Conservation (phyloP, 495 filamentous ascomycete species). For the Entonaema liquescens region DNA sequence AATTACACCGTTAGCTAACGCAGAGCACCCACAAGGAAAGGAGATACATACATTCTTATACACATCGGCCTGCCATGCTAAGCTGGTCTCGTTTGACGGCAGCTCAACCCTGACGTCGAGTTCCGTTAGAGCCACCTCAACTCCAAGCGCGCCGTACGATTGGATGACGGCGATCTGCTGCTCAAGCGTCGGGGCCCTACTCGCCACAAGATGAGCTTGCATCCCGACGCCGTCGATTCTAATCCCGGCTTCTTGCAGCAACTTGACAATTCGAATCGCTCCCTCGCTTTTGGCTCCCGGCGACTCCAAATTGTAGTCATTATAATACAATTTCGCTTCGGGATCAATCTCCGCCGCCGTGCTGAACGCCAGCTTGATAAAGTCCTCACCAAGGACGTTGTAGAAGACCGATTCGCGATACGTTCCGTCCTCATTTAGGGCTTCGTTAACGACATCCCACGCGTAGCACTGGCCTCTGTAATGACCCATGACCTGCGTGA, state of each 20-base stretch:
- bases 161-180: conserved; percentile 60
- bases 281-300: conserved; percentile 59
- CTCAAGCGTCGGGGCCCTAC: conserved; percentile 57
- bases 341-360: conserved; percentile 64
- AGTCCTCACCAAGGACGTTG: conserved; percentile 65
- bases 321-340: conserved; percentile 71
- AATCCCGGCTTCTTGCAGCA: conserved; percentile 60
- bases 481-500: conserved; percentile 59
- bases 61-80: conserved; percentile 65
- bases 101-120: conserved; percentile 61
- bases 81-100: conserved; percentile 48
- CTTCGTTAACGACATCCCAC: conserved; percentile 75
- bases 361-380: conserved; percentile 65
- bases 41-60: conserved; percentile 54
- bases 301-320: conserved; percentile 73
- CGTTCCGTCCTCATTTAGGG: conserved; percentile 71
- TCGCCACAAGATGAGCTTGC: conserved; percentile 69
- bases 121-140: conserved; percentile 70
- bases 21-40: background rate
- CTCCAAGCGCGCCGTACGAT: conserved; percentile 60
- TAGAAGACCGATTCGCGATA: conserved; percentile 66
- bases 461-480: conserved; percentile 57
- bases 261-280: conserved; percentile 60
- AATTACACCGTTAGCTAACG: background rate
- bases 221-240: conserved; percentile 74